phyloP scores from a whole-genome alignment of 2,329 filamentous ascomycete species.

The Ascochyta clinopodiicola region DNA sequence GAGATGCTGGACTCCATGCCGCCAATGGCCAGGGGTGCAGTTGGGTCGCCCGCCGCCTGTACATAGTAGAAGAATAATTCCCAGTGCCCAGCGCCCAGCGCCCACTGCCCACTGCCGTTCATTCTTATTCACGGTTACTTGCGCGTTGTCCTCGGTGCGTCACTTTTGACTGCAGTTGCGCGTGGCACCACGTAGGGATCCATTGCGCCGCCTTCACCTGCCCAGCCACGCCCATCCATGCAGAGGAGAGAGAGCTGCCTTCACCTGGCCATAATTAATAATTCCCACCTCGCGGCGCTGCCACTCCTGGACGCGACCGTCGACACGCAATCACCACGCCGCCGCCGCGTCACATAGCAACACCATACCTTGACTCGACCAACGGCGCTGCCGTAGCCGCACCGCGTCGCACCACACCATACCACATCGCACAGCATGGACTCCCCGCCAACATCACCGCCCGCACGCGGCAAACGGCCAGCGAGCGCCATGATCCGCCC shows the following conservation, averaged over 20 bases:
- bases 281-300: constrained; percentile 2
- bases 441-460: constrained; percentile 48
- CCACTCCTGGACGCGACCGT: background rate
- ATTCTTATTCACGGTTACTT: background rate
- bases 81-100: constrained; percentile 9
- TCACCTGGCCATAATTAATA: background rate
- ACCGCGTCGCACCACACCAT: too few species aligned
- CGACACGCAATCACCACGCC: constrained; percentile 11
- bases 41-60: background rate
- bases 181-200: constrained; percentile 2
- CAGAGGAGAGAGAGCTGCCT: background rate
- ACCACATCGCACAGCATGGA: constrained; percentile 33
- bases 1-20: constrained; percentile 4
- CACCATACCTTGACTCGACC: constrained; percentile 17
- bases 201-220: constrained; percentile 11
- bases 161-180: constrained; percentile 5
- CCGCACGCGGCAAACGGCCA: constrained; percentile 64
- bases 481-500: constrained; percentile 82
- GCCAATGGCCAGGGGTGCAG: constrained; percentile 14
- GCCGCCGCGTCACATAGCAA: constrained; percentile 18
- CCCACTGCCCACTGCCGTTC: background rate
- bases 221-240: background rate
- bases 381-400: constrained; percentile 36
- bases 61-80: constrained; percentile 1
- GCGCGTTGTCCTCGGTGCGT: constrained; percentile 7